These are phyloP conservation scores for Fraxinus pennsylvanica DNA, from an alignment of 257 asterid species.

Conservation along the genomic window DNA sequence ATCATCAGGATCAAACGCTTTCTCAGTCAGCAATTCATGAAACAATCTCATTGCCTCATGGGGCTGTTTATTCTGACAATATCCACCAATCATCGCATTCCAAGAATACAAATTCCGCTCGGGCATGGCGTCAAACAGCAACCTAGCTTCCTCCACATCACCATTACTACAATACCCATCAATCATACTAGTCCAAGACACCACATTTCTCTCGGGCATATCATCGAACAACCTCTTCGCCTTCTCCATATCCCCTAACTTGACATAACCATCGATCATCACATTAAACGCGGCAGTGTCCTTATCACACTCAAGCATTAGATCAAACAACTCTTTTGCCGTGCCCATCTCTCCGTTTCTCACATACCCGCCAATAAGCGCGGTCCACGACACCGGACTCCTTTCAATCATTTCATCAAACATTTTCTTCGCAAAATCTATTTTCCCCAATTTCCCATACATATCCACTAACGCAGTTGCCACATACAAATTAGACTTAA, in stretches of 20 bases:
- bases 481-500: constrained; percentile 59
- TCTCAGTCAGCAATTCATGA: constrained; percentile 49
- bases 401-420: constrained; percentile 84
- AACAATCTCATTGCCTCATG: constrained; percentile 67
- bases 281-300: constrained; percentile 73
- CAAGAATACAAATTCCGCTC: constrained; percentile 75
- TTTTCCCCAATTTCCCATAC: constrained; percentile 78
- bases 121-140: constrained; percentile 71
- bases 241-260: constrained; percentile 57
- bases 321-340: constrained; percentile 52
- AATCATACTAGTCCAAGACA: constrained; percentile 89
- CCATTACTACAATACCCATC: constrained; percentile 75
- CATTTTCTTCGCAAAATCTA: constrained; percentile 52
- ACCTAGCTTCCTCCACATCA: constrained; percentile 55
- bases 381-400: constrained; percentile 84
- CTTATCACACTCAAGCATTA: constrained; percentile 56
- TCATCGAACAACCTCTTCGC: constrained; percentile 65
- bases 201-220: constrained; percentile 72
- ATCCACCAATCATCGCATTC: constrained; percentile 93
- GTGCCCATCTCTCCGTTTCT: constrained; percentile 51
- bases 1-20: constrained; percentile 59
- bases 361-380: constrained; percentile 74
- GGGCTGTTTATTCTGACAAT: constrained; percentile 65
- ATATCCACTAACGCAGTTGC: constrained; percentile 82
- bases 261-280: constrained; percentile 83